Base-by-base conservation (phyloP, 192 early-diverging fungal genomes). In the Podila minutissima region DNA sequence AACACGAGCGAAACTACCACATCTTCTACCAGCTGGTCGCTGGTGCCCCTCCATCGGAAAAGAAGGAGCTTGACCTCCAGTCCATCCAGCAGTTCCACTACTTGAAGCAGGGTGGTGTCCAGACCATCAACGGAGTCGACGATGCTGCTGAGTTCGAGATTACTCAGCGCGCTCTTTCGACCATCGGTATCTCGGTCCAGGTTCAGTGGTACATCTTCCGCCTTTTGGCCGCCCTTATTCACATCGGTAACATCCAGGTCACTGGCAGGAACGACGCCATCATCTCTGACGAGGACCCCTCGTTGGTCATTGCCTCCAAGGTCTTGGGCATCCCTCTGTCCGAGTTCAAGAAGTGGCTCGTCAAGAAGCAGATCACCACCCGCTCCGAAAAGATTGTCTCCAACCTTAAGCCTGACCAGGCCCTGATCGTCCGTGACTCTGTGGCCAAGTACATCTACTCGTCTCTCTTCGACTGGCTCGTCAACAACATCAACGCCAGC, bases 11-110 rank as follows among this genome's bases (percentile, higher is more conserved):
- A 74, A 98, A 98, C 89, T 99, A 99, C 88, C 98, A 99, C 88
- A 95, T 99, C 82, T 99, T 99, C 84, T 99, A 99, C 86, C 98
- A 99, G 89, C 91, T 99, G 51, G 97, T 96, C 86, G 92, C 96
- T 20, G 97, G 94, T 57, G 92, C 91, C 8, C 94, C 96, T 13
- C 86, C 91, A 7, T 95, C 91, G 19, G 95, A 98, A 75, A 85
- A 88, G 33, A 94, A 94, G 64, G 92, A 95, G 53, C 84, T 96
- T 20, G 93, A 95, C 22, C 84, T 97, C 35, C 89, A 87, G n/a
- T 86, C 91, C 41, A 94, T 88, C 83, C 86, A 86, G 7, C 81
- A 89, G 50, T 99, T 97, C 83, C 86, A 94, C 71, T 99, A 98
- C 82, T 87, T 96, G 24, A 92, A 89, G 64, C 97, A 98, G 81